Percentiles rank a stretch among this genome's conserved stretches.
phyloP scores from a whole-genome alignment of 768 basidiomycete genomes.

The Kwoniella sp. region DNA sequence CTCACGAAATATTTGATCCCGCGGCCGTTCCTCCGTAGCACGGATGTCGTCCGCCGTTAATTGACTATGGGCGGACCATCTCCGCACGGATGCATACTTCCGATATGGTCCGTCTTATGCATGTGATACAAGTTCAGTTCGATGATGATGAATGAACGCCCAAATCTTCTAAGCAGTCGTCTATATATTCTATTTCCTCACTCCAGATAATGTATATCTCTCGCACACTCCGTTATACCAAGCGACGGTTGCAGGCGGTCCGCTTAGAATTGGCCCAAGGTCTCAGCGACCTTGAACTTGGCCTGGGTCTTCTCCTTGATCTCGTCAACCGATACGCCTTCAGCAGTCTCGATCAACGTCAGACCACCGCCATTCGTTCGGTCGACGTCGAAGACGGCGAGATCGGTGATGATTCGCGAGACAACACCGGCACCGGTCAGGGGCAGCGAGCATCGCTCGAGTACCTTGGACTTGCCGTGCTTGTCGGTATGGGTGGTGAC shows the following conservation, averaged over 20 bases:
- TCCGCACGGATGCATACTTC: too few relatives aligned
- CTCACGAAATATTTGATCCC: background rate
- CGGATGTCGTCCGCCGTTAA: too few relatives aligned
- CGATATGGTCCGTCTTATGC: background rate
- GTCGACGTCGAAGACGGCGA: slow-evolving; percentile 83
- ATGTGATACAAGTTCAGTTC: background rate
- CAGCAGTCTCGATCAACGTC: slow-evolving; percentile 77
- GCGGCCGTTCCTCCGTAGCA: background rate
- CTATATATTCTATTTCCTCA: background rate
- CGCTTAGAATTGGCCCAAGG: slow-evolving; percentile 39
- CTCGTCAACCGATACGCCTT: slow-evolving; percentile 80
- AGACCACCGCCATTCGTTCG: slow-evolving; percentile 66
- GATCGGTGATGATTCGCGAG: slow-evolving; percentile 89
- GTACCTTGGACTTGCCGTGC: slow-evolving; percentile 85
- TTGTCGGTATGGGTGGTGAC: slow-evolving; percentile 89
- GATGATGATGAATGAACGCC: too few relatives aligned
- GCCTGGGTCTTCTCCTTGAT: slow-evolving; percentile 84
- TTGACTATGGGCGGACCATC: too few relatives aligned
- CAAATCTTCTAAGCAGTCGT: background rate
- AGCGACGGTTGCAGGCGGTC: too few relatives aligned
- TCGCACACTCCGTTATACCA: too few relatives aligned
- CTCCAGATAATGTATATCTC: background rate
- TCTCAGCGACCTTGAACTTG: slow-evolving; percentile 63
- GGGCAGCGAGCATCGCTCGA: slow-evolving; percentile 77
- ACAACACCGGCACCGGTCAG: slow-evolving; percentile 85